Conservation (phyloP, 495 filamentous ascomycete genomes). For the Tuber umbilicatum region DNA sequence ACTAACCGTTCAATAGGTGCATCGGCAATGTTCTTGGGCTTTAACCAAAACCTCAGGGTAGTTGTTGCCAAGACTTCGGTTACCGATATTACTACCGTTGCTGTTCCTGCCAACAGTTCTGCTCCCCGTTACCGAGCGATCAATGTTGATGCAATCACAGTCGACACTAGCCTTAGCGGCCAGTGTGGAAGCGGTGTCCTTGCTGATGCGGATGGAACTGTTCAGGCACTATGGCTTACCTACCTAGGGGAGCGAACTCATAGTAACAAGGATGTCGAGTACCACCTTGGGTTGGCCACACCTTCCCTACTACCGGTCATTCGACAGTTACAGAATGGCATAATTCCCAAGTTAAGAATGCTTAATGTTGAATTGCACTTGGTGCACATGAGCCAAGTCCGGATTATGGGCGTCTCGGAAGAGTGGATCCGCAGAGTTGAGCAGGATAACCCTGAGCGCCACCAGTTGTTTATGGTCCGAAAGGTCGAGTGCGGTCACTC, state of each 20-base stretch:
- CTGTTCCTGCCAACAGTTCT: conserved; percentile 83
- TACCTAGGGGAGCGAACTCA: conserved; percentile 84
- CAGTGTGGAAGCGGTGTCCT: conserved; percentile 96
- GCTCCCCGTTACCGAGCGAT: conserved; percentile 93
- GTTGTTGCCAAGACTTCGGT: conserved; percentile 91
- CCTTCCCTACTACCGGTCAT: conserved; percentile 80
- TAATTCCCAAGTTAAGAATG: conserved; percentile 74
- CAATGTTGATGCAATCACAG: conserved; percentile 94
- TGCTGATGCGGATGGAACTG: conserved; percentile 78
- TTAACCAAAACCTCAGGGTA: conserved; percentile 89
- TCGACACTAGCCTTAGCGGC: conserved; percentile 81
- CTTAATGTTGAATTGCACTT: conserved; percentile 89
- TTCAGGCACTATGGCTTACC: conserved; percentile 92
- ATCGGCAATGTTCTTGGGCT: conserved; percentile 90
- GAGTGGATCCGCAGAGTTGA: conserved; percentile 91
- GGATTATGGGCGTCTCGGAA: conserved; percentile 94
- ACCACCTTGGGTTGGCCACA: conserved; percentile 88
- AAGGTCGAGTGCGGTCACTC: conserved; percentile 72
- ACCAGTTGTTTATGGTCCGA: conserved; percentile 97
- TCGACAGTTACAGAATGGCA: conserved; percentile 71
- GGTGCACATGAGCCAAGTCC: conserved; percentile 94
- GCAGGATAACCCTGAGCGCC: conserved; percentile 74
- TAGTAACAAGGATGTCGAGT: conserved; percentile 83
- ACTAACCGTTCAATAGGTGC: conserved; percentile 48
- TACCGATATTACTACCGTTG: conserved; percentile 94